These are phyloP conservation scores for Ustilago tritici DNA, from an alignment of 1,284 basidiomycete species.

Conservation along the genomic window DNA sequence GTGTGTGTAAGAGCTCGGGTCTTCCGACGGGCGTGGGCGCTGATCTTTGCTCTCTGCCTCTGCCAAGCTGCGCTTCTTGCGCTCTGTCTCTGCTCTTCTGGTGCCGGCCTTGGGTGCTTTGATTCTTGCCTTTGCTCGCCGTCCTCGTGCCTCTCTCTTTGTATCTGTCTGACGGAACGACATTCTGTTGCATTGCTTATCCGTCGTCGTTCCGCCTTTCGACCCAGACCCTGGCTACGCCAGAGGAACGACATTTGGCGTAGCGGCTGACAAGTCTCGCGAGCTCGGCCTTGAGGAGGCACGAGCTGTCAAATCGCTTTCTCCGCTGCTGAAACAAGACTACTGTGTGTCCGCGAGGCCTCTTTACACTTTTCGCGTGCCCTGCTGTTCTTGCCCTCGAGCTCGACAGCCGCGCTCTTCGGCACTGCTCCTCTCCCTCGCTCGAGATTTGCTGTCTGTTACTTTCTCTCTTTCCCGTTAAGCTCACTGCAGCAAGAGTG, in stretches of 20 bases:
- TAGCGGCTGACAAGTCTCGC: constrained; percentile 10
- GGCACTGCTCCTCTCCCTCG: background rate
- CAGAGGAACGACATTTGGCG: no score
- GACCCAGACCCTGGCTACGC: no score
- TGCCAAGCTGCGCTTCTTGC: background rate
- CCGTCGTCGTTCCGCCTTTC: background rate
- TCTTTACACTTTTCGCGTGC: constrained; percentile 1
- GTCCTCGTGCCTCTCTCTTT: background rate
- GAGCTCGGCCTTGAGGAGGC: background rate
- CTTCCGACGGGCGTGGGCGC: constrained; percentile 10
- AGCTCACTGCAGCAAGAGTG: background rate
- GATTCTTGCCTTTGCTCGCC: background rate
- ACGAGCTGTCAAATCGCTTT: constrained; percentile 16
- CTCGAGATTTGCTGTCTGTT: background rate
- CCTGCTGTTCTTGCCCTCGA: background rate
- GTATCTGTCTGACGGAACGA: no score
- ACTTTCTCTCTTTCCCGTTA: background rate
- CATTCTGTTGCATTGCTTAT: background rate
- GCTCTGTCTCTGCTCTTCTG: constrained; percentile 2
- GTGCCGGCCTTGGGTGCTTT: background rate
- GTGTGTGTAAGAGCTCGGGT: background rate
- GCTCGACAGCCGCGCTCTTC: constrained; percentile 5
- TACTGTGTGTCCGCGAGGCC: background rate
- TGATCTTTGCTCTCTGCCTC: background rate
- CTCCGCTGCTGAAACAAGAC: constrained; percentile 15